These are phyloP conservation scores for Lactifluus volemus DNA, from an alignment of 768 basidiomycete genomes.

Conservation along the genomic window DNA sequence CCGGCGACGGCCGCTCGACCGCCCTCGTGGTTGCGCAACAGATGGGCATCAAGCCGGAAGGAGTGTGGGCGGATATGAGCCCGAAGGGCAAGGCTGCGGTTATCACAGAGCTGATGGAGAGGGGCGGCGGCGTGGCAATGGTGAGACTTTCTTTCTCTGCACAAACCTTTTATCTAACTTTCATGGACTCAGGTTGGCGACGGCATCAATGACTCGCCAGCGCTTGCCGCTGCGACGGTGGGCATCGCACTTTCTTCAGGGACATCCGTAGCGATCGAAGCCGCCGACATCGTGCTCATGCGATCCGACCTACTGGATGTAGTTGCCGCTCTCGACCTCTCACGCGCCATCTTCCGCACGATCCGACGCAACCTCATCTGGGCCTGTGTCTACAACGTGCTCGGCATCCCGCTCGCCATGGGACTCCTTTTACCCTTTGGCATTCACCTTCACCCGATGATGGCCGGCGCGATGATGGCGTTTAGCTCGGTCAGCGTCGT, in stretches of 20 bases:
- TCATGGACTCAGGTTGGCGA: constrained; percentile 70
- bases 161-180: not conserved
- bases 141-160: constrained; percentile 34
- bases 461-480: constrained; percentile 98
- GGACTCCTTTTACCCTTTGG: constrained; percentile 90
- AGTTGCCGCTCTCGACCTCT: constrained; percentile 90
- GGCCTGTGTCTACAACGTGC: constrained; percentile 91
- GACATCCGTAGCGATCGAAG: constrained; percentile 95
- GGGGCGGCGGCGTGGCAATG: constrained; percentile 80
- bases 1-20: constrained; percentile 82
- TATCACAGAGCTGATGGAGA: constrained; percentile 70
- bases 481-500: constrained; percentile 96
- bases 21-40: constrained; percentile 84
- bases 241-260: constrained; percentile 96
- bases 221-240: constrained; percentile 90
- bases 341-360: constrained; percentile 77
- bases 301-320: constrained; percentile 95
- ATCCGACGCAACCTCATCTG: constrained; percentile 91
- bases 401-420: constrained; percentile 97
- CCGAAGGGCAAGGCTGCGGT: constrained; percentile 92
- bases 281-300: constrained; percentile 97
- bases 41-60: constrained; percentile 75
- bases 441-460: constrained; percentile 93
- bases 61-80: constrained; percentile 88
- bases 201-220: constrained; percentile 98